phyloP scores from a whole-genome alignment of 2,329 filamentous ascomycete species.

The Fusarium sp. region DNA sequence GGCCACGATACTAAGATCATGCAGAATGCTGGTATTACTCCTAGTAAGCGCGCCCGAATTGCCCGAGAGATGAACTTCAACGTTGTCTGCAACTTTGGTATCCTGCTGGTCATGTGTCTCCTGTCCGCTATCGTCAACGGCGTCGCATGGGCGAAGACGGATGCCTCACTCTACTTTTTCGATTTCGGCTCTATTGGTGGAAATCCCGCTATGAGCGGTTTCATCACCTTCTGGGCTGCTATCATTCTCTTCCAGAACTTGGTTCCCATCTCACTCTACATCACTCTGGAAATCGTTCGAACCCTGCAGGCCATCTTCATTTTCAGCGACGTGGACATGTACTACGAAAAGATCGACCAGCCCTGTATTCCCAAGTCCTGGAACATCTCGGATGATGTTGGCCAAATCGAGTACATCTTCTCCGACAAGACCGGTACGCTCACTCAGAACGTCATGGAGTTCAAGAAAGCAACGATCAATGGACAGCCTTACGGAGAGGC shows the following conservation, averaged over 20 bases:
- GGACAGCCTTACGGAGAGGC: slow-evolving; percentile 96
- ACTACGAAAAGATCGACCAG: slow-evolving; percentile 92
- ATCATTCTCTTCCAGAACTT: slow-evolving; percentile 98
- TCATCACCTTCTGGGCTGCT: slow-evolving; percentile 96
- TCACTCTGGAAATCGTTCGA: slow-evolving; percentile 93
- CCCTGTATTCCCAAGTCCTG: slow-evolving; percentile 97
- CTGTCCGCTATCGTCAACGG: slow-evolving; percentile 86
- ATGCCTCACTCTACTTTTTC: slow-evolving; percentile 81
- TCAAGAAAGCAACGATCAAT: slow-evolving; percentile 98
- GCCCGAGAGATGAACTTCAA: slow-evolving; percentile 96
- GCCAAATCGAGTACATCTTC: slow-evolving; percentile 99
- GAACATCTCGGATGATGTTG: slow-evolving; percentile 98
- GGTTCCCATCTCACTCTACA: slow-evolving; percentile 97
- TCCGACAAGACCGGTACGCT: slow-evolving; percentile 97
- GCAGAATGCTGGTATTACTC: slow-evolving; percentile 96
- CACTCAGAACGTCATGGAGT: slow-evolving; percentile 99
- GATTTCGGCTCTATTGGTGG: slow-evolving; percentile 85
- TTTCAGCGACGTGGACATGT: slow-evolving; percentile 95
- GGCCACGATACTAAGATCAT: slow-evolving; percentile 98
- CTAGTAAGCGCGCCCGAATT: slow-evolving; percentile 90
- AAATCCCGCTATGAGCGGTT: slow-evolving; percentile 78
- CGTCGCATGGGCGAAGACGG: slow-evolving; percentile 75
- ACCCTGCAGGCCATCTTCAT: slow-evolving; percentile 96
- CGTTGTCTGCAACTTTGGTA: slow-evolving; percentile 93
- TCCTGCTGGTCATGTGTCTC: slow-evolving; percentile 89